Evolutionary conservation across 192 early-diverging fungal genomes (phyloP), one percentile per base, ranked within the genome.

Genomic region (Obelidium mucronatum): DNA sequence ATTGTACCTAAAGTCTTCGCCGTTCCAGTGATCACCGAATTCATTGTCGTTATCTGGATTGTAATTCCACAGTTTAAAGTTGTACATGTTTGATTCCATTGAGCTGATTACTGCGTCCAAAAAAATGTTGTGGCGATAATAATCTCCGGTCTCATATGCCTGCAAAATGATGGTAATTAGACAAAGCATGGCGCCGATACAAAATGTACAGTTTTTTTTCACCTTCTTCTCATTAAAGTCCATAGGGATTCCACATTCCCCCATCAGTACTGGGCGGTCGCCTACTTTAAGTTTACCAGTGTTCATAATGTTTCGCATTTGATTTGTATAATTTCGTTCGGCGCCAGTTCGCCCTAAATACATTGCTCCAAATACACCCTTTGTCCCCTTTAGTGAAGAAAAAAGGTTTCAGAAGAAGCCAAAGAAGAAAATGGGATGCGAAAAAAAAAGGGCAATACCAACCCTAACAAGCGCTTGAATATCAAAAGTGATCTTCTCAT

Each of bases 51-150:
- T 95, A 34, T 79, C 81, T 4, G 92, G 83, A 78, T 95, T 94
- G 78, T 95, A 95, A 75, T 95, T 95, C 93, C 93, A 95, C 11
- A 95, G 79, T 82, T 92, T 93, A 76, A 94, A 95, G 65, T 90
- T 92, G 4, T 93, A 83, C 13, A 94, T 78, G 73, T 92, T 92
- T 26, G 80, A 79, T 69, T 95, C 94, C 79, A 95, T 79, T 0
- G 89, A 89, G 61, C 79, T 82, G 22, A 95, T 85, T 26, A 94
- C 86, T 6, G 92, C 90, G 75, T 95, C 92, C 77, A 95, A 75
- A 67, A 95, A 95, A 13, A 85, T 86, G n/a, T 88, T 88, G 60
- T 94, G 93, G 28, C 88, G 82, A 1, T 74, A 83, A 78, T 92
- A 95, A 72, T 95, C 90, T 2, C 92, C 90, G 34, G 85, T 91